Evolutionary conservation across 75 land plant species (phyloP).

Genomic region (Isoetes taiwanensis): DNA sequence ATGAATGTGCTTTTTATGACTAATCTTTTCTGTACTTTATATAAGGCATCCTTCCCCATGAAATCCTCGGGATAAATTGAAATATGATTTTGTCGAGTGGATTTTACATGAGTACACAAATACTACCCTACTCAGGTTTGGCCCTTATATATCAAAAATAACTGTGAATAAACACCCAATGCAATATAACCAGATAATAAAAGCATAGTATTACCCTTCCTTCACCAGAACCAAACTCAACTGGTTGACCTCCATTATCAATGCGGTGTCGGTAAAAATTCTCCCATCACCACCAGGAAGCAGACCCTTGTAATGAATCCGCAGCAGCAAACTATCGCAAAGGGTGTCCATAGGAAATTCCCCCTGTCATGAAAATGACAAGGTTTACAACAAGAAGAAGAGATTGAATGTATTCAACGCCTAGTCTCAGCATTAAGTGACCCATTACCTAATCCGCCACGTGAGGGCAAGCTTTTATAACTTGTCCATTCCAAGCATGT

Average conservation of each 20-base stretch:
- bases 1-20: too few relatives aligned
- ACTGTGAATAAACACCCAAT: too few relatives aligned
- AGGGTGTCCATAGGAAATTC: slow-evolving; percentile 99
- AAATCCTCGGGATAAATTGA: too few relatives aligned
- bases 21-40: too few relatives aligned
- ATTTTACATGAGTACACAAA: background rate
- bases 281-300: slow-evolving; percentile 69
- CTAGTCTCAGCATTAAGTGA: background rate
- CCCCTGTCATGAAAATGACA: slow-evolving; percentile 26
- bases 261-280: slow-evolving; percentile 66
- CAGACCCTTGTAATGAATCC: slow-evolving; percentile 77
- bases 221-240: slow-evolving; percentile 86
- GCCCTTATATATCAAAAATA: background rate
- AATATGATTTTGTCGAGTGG: too few relatives aligned
- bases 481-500: slow-evolving; percentile 86
- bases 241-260: slow-evolving; percentile 56
- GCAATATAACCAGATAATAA: too few relatives aligned
- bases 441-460: slow-evolving; percentile 71
- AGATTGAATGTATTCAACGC: slow-evolving; percentile 8
- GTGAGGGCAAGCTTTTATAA: slow-evolving; percentile 77
- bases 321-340: slow-evolving; percentile 74
- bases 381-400: too few relatives aligned
- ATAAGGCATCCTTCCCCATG: too few relatives aligned
- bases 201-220: slow-evolving; percentile 91
- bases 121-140: background rate